Percentiles rank a stretch among this genome's conserved stretches.
Conservation (phyloP, 2,329 filamentous ascomycete species). For the Teratosphaeriaceae sp. region DNA sequence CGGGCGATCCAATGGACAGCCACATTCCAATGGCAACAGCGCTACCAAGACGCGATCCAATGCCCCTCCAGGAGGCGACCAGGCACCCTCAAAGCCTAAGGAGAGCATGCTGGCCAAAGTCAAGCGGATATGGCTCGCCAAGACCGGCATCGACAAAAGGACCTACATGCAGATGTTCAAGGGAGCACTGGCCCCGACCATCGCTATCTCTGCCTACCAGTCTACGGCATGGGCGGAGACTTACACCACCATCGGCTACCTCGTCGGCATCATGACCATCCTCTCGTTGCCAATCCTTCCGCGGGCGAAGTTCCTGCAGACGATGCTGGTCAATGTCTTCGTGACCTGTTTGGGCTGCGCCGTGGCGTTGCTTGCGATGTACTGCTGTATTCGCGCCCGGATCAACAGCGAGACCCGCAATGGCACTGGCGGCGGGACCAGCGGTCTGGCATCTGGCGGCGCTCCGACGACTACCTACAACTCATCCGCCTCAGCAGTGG, state of each 20-base stretch:
- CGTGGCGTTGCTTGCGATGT: slow-evolving; percentile 57
- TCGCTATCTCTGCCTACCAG: slow-evolving; percentile 42
- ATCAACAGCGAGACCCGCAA: slow-evolving; percentile 41
- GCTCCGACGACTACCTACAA: slow-evolving; percentile 50
- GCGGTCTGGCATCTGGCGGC: slow-evolving; percentile 19
- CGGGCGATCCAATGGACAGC: no score
- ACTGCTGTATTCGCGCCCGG: slow-evolving; percentile 58
- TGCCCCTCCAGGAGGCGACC: not conserved
- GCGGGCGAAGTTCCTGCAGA: slow-evolving; percentile 66
- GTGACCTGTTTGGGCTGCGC: slow-evolving; percentile 54
- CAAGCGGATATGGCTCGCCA: slow-evolving; percentile 14
- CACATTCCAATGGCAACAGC: not conserved
- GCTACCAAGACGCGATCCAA: not conserved
- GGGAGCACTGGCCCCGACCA: slow-evolving; percentile 30
- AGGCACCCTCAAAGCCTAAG: slow-evolving; percentile 2
- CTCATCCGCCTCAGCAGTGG: slow-evolving; percentile 62
- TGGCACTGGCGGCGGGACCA: slow-evolving; percentile 21
- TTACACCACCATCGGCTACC: slow-evolving; percentile 56
- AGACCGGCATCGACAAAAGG: slow-evolving; percentile 24
- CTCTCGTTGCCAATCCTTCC: slow-evolving; percentile 61
- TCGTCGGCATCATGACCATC: slow-evolving; percentile 60
- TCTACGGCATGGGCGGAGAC: slow-evolving; percentile 40
- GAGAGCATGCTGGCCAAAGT: slow-evolving; percentile 2
- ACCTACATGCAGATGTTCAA: slow-evolving; percentile 30
- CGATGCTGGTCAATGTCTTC: slow-evolving; percentile 55